These are phyloP conservation scores for Vitis hybrid DNA, from an alignment of 177 flowering plant species.

Conservation along the genomic window DNA sequence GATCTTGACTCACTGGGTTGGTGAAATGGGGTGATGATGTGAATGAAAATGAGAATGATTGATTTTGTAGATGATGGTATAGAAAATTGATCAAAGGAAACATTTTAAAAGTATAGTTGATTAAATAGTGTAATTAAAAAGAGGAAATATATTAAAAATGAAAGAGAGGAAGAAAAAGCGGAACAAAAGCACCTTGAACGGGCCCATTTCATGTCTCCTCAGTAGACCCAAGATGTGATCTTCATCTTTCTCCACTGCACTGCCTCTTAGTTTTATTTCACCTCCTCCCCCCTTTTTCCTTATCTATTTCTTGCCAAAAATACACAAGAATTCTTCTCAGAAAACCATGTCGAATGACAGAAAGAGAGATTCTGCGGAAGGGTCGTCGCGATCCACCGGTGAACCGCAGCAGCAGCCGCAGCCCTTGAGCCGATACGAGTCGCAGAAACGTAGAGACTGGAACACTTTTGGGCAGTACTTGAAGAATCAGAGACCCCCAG, in stretches of 20 bases:
- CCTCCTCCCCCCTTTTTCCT: not conserved
- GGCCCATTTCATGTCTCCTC: slow-evolving; percentile 38
- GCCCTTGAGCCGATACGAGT: slow-evolving; percentile 40
- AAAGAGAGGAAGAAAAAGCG: slow-evolving; percentile 12
- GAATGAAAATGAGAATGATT: slow-evolving; percentile 14
- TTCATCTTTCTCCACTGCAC: slow-evolving; percentile 25
- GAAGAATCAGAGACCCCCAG: slow-evolving; percentile 35
- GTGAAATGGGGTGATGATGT: not conserved
- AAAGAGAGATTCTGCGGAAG: slow-evolving; percentile 15
- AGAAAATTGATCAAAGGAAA: not conserved
- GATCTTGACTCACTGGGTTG: too few species aligned
- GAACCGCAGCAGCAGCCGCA: slow-evolving; percentile 8
- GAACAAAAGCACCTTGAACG: slow-evolving; percentile 25
- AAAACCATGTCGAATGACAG: slow-evolving; percentile 16
- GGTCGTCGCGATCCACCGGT: slow-evolving; percentile 12
- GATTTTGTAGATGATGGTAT: slow-evolving; percentile 11
- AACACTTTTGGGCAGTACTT: slow-evolving; percentile 41
- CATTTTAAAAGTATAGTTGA: not conserved
- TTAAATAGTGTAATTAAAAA: not conserved
- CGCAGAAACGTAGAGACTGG: slow-evolving; percentile 41
- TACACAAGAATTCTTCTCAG: slow-evolving; percentile 8
- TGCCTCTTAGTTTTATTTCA: slow-evolving; percentile 12
- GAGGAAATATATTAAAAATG: not conserved
- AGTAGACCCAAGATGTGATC: slow-evolving; percentile 23
- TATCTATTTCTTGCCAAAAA: slow-evolving; percentile 18